A percentile compares a stretch with the other conserved stretches of the same genome.
Evolutionary conservation across 371 early-diverging fungal species (phyloP).

Genomic region (Lichtheimia hyalospora): DNA sequence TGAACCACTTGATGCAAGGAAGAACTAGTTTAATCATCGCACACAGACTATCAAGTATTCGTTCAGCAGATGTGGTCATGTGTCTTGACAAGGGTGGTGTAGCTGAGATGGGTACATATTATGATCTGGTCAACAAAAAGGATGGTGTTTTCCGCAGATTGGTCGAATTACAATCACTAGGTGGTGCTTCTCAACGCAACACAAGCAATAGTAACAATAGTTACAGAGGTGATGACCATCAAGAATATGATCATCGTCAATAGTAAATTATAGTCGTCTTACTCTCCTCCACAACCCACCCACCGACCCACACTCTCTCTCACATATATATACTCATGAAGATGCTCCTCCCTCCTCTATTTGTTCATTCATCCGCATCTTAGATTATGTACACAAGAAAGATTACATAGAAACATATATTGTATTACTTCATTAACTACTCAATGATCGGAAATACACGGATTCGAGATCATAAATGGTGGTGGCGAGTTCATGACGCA

Average conservation of each 20-base stretch:
- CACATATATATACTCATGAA: not conserved
- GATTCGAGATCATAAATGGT: slow-evolving; percentile 46
- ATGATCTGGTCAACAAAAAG: slow-evolving; percentile 50
- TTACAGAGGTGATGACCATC: not conserved
- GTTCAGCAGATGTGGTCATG: slow-evolving; percentile 64
- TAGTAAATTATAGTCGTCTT: not conserved
- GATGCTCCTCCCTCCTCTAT: not conserved
- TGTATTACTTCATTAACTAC: not conserved
- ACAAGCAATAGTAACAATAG: not conserved
- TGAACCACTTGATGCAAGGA: slow-evolving; percentile 56
- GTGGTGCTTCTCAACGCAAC: slow-evolving; percentile 10
- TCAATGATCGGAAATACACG: slow-evolving; percentile 42
- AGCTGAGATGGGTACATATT: slow-evolving; percentile 61
- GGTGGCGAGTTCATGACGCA: slow-evolving; percentile 34
- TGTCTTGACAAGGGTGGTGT: slow-evolving; percentile 62
- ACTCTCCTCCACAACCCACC: too few relatives aligned
- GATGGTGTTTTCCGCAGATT: slow-evolving; percentile 55
- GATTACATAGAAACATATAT: not conserved
- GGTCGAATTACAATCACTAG: slow-evolving; percentile 45
- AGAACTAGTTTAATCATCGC: slow-evolving; percentile 72
- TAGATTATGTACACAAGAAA: not conserved
- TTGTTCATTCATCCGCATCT: not conserved
- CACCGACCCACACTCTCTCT: too few relatives aligned
- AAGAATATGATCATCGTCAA: not conserved
- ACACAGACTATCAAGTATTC: slow-evolving; percentile 71